These are phyloP conservation scores for Lichina pygmaea DNA, from an alignment of 495 filamentous ascomycete genomes.

Conservation along the genomic window DNA sequence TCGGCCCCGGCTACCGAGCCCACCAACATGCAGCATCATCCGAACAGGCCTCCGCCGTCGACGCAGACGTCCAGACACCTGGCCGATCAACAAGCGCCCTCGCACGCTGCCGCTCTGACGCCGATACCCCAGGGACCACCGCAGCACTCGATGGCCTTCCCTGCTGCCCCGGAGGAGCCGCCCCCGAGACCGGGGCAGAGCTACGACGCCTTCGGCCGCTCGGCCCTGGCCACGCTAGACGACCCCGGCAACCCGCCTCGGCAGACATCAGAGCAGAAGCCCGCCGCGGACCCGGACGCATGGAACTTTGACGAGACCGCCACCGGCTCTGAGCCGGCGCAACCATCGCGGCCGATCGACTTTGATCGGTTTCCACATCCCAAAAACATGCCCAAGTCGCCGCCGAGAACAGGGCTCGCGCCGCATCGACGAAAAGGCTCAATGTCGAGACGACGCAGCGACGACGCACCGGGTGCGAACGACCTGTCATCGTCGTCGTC, in stretches of 20 bases:
- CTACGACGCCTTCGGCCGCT: constrained; percentile 2
- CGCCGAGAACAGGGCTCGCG: constrained; percentile 32
- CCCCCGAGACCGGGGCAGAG: constrained; percentile 3
- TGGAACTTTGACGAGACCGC: constrained; percentile 80
- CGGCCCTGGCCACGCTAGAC: not conserved
- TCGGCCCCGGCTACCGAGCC: constrained; percentile 7
- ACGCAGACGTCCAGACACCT: not conserved
- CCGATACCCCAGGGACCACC: constrained; percentile 2
- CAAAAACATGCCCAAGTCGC: constrained; percentile 53
- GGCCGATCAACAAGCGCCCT: constrained; percentile 6
- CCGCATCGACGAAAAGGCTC: constrained; percentile 68
- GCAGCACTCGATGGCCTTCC: constrained; percentile 7
- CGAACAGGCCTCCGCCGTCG: not conserved
- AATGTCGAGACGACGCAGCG: constrained; percentile 33
- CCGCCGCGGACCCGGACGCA: constrained; percentile 32
- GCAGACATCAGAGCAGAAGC: not conserved
- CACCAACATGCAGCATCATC: not conserved
- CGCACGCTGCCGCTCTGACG: constrained; percentile 5
- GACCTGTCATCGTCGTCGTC: constrained; percentile 10
- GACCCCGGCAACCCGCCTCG: not conserved
- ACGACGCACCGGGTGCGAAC: constrained; percentile 22
- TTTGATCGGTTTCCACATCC: constrained; percentile 66
- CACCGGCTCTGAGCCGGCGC: constrained; percentile 10
- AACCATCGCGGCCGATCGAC: constrained; percentile 38
- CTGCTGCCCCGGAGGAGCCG: constrained; percentile 5